Base-by-base conservation (phyloP, 352 stramenopile species). In the Globisporangium nagaii region DNA sequence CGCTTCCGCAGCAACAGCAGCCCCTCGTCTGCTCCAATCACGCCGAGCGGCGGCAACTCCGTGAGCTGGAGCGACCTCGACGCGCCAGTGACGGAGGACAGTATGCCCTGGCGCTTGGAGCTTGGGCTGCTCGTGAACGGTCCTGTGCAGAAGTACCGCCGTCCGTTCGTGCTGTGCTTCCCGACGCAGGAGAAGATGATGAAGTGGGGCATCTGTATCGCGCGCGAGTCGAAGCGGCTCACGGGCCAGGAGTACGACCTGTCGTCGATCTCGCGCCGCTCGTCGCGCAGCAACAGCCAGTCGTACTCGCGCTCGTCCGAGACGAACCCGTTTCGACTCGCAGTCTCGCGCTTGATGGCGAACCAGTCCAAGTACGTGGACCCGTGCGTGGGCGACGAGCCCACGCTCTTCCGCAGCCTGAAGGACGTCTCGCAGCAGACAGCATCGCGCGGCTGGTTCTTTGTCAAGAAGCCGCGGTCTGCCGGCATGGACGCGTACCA, bases 241-340 rank as follows among this genome's bases (percentile, higher is more conserved):
- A 89, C 79, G 8, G 79, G 80, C 1, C 79, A 90, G 19, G 83
- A 95, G 53, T 89, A 89, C 47, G 83, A 95, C 49, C 60, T 93
- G 15, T 84, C 83, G 4, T 88, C 77, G 20, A 83, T 90, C 43
- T 77, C 78, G 42, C 55, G 75, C 39, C 73, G 79, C 22, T 57
- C 72, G 11, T 89, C 75, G 1, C 68, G 79, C 13, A 89, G 77
- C 52, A 85, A 86, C 52, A 90, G 79, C 42, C 73, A 82, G 52
- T 68, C 66, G 22, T 84, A 83, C 53, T 60, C 62, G 5, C 67
- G 71, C 11, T 68, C 83, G 24, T 86, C 75, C 1, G 77, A 88
- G 28, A 79, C 73, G 20, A 77, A 73, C 13, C 75, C 87, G 62
- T 68, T 71, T 12, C 63, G 77, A 8, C 77, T 71, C 2, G 73